These are phyloP conservation scores for Isatis lusitanica DNA, from an alignment of 441 rosid species.

Conservation along the genomic window DNA sequence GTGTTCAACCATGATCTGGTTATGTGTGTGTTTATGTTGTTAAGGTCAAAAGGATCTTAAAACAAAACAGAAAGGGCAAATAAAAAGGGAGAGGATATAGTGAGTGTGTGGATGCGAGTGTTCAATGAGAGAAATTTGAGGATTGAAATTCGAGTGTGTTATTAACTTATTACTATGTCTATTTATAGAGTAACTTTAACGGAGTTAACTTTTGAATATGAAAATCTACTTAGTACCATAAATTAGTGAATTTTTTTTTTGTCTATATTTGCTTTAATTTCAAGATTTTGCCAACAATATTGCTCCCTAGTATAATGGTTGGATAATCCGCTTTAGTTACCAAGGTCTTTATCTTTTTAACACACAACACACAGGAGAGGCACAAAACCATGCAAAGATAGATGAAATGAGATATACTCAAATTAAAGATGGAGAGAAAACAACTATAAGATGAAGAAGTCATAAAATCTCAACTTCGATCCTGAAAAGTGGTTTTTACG, in stretches of 20 bases:
- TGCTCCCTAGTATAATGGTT: too few species aligned
- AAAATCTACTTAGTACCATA: neutral
- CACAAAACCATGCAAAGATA: neutral
- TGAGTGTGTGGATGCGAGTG: too few species aligned
- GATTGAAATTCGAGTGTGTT: too few species aligned
- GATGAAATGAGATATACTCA: neutral
- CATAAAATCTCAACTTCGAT: neutral
- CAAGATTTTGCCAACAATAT: neutral
- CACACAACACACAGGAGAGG: neutral
- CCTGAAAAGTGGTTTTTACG: neutral
- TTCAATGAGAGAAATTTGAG: too few species aligned
- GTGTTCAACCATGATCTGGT: neutral
- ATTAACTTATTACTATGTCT: too few species aligned
- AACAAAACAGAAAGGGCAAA: neutral
- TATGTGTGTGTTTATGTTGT: neutral
- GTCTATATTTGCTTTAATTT: too few species aligned
- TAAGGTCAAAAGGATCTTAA: neutral
- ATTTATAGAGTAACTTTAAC: too few species aligned
- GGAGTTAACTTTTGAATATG: too few species aligned
- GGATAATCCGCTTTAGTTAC: neutral
- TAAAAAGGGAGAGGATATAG: too few species aligned
- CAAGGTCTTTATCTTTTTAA: neutral
- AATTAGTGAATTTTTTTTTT: neutral
- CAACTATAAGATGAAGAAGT: neutral
- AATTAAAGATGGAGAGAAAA: neutral